Percentiles rank a stretch among this genome's conserved stretches.
These are phyloP conservation scores for Aspergillus carbonarius DNA, from an alignment of 2,329 filamentous ascomycete species.

Conservation along the genomic window DNA sequence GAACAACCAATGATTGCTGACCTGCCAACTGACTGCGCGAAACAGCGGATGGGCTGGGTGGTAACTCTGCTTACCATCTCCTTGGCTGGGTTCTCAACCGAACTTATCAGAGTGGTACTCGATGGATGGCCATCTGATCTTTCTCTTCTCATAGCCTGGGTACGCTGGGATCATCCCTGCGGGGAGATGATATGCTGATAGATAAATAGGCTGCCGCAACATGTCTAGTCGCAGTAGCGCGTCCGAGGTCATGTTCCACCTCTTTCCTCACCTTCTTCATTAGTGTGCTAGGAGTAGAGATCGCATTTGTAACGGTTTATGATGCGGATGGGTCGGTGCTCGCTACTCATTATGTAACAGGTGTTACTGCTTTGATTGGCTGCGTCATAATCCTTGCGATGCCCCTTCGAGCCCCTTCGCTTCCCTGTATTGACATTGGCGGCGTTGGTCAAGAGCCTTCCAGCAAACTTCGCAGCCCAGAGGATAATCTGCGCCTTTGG, in stretches of 20 bases:
- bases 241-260: constrained; percentile 44
- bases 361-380: constrained; percentile 47
- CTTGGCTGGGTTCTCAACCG: constrained; percentile 34
- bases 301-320: constrained; percentile 32
- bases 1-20: constrained; percentile 38
- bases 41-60: constrained; percentile 34
- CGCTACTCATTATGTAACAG: constrained; percentile 27
- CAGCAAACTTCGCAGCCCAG: constrained; percentile 65
- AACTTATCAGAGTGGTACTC: constrained; percentile 31
- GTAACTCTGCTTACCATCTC: constrained; percentile 42
- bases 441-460: constrained; percentile 57
- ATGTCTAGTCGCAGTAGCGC: constrained; percentile 37
- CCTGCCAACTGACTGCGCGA: constrained; percentile 32
- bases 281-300: constrained; percentile 34
- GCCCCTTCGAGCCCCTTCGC: constrained; percentile 64
- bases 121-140: constrained; percentile 14
- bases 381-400: constrained; percentile 62
- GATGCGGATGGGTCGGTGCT: constrained; percentile 12
- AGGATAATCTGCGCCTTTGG: constrained; percentile 76
- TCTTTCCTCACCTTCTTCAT: constrained; percentile 39
- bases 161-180: constrained; percentile 27
- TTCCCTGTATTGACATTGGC: constrained; percentile 60
- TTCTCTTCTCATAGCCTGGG: constrained; percentile 38
- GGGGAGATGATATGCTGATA: background rate
- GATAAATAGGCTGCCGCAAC: constrained; percentile 34